Base-by-base conservation (phyloP, 129 eudicot genomes). In the Silybum marianum region DNA sequence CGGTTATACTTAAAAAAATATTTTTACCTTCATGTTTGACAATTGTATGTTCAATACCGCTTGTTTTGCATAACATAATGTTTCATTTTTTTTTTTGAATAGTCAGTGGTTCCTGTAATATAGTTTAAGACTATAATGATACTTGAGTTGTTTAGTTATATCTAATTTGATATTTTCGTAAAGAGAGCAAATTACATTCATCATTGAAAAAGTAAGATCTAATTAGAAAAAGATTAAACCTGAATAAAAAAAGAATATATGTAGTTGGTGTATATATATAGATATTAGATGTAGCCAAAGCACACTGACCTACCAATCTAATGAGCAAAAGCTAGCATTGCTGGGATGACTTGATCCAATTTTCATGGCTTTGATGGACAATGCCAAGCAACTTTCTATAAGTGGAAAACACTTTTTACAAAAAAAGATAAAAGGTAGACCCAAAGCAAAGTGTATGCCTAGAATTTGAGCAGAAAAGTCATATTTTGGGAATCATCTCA, bases 311-410 rank as follows among this genome's bases (percentile, higher is more conserved):
- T 81, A 81, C 58, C 24, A 48, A 28, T 42, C 75, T 28, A 81
- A 25, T 74, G 58, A 26, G 67, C 69, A 42, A 82, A 42, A 26
- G 80, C 24, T 73, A 39, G 44, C 23, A 1, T 32, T 76, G 23
- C 62, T 28, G 10, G 74, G 25, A 69, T 39, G 12, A 39, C 7
- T 73, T 73, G 75, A 68, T 65, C 76, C 81, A 40, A 42, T 65
- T 40, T 81, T 74, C 16, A 66, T 65, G 80, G 75, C 60, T 81
- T 74, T 66, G 60, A 81, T 74, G 40, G 76, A 51, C 76, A 48
- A 68, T 69, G 76, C 71, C 81, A 82, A 68, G 26, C 80, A 69
- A 75, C 85, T 82, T 82, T 75, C 63, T 22, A 46, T 14, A 82
- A 82, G 81, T 69, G 85, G 85, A 66, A 66, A 66, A 69, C 19